Evolutionary conservation across 306 rosid genomes (phyloP).

Genomic region (Luffa acutangula): DNA sequence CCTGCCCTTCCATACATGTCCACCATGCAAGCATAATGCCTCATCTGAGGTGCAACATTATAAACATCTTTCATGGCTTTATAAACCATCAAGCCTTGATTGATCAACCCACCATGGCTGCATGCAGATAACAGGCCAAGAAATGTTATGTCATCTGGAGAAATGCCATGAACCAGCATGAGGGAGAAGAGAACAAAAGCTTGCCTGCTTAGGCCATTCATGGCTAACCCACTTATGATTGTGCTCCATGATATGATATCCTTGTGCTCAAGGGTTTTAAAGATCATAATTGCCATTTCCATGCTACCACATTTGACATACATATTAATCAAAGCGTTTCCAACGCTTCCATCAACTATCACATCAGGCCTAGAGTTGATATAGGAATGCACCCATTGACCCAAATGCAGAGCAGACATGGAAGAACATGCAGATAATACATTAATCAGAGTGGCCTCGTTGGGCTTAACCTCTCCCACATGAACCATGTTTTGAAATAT

Average conservation of each 20-base stretch:
- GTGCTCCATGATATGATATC: conserved; percentile 71
- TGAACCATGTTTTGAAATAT: conserved; percentile 46
- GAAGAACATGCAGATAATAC: conserved; percentile 59
- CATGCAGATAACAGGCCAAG: conserved; percentile 58
- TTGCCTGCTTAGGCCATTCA: conserved; percentile 52
- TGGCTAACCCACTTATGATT: conserved; percentile 56
- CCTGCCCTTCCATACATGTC: conserved; percentile 47
- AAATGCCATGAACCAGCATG: conserved; percentile 60
- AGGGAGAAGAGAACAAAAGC: conserved; percentile 43
- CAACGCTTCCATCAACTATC: conserved; percentile 31
- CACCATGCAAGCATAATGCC: conserved; percentile 26
- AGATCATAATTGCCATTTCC: conserved; percentile 33
- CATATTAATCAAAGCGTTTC: conserved; percentile 75
- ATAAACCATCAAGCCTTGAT: conserved; percentile 36
- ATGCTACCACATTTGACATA: conserved; percentile 54
- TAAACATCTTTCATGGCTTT: conserved; percentile 49
- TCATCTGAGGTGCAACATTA: conserved; percentile 15
- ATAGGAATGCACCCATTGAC: conserved; percentile 64
- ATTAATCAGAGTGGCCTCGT: conserved; percentile 57
- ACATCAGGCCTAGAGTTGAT: conserved; percentile 28
- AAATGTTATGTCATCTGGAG: conserved; percentile 58
- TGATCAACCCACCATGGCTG: conserved; percentile 43
- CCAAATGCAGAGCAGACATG: conserved; percentile 49
- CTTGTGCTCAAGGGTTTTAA: conserved; percentile 27
- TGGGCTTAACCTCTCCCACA: conserved; percentile 36